phyloP scores from a whole-genome alignment of 2,329 filamentous ascomycete species.

The Beauveria sp. region DNA sequence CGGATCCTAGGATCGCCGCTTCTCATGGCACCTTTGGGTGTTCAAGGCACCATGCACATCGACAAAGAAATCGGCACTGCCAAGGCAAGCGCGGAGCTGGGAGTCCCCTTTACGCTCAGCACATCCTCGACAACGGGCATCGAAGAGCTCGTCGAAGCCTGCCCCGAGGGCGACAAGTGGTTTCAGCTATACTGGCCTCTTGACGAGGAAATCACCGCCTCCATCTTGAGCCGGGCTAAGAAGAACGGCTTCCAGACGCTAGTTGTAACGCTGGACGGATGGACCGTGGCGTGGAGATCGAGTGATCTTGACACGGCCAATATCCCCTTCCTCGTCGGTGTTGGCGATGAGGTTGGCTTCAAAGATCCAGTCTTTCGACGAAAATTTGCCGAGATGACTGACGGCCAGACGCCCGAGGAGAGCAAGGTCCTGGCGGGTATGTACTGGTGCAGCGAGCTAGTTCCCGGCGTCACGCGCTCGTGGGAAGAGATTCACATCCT shows the following conservation, averaged over 20 bases:
- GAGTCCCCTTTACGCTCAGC: conserved; percentile 59
- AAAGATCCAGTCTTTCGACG: conserved; percentile 57
- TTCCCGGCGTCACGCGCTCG: conserved; percentile 36
- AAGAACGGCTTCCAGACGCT: conserved; percentile 55
- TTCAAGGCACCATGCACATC: conserved; percentile 58
- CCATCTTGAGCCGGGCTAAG: conserved; percentile 54
- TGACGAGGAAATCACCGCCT: conserved; percentile 57
- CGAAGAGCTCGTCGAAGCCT: conserved; percentile 56
- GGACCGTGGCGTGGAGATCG: conserved; percentile 60
- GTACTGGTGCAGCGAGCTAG: conserved; percentile 45
- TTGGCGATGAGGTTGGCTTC: conserved; percentile 56
- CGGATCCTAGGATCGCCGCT: conserved; percentile 36
- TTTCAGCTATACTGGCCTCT: conserved; percentile 71
- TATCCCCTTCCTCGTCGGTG: conserved; percentile 49
- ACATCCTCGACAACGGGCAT: conserved; percentile 57
- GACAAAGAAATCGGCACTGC: conserved; percentile 59
- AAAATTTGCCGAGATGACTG: conserved; percentile 44
- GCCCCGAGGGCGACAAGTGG: conserved; percentile 53
- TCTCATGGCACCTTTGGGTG: conserved; percentile 60
- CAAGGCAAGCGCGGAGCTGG: conserved; percentile 49
- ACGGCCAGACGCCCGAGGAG: conserved; percentile 38
- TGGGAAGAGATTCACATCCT: conserved; percentile 58
- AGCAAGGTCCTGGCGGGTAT: conserved; percentile 40
- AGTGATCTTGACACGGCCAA: conserved; percentile 58
- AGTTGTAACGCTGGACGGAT: conserved; percentile 68